Evolutionary conservation across 805 yeast species (phyloP), one percentile per base, ranked within the genome.

Genomic region (Alloascoidea hylecoeti): DNA sequence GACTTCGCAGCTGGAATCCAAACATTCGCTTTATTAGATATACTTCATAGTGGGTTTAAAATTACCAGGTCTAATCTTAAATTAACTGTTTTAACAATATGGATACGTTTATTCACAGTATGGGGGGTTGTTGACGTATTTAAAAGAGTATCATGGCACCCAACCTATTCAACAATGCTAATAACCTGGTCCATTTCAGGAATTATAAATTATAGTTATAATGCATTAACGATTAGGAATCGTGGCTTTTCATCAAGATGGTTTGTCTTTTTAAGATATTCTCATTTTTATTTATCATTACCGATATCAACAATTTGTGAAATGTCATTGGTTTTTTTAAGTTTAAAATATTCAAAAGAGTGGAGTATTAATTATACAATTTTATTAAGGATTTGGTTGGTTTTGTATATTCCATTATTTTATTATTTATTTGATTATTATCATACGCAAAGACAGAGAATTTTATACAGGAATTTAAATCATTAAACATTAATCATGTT

Each of bases 111-210:
- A 9, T 23, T 23, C n/a, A 67, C 65, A 13, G 76, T 88, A 51
- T 65, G 80, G 62, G 96, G 96, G 3, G 70, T 89, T 38, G 74
- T 85, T 57, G 73, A 73, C 38, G 55, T 66, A n/a, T 64, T 86
- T 45, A 96, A 96, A 5, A 51, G 70, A 15, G 69, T 83, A 0
- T 79, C 79, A 15, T 84, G 85, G 17, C 66, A 69, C 46, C 39
- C 47, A 46, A 66, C 65, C 45, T 88, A 79, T 56, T 57, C 76
- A 40, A 64, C 88, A 1, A 68, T 89, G 55, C 64, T 76, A 35
- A 47, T 75, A 34, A 86, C 96, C 9, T 92, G 98, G 98, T 74
- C 92, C n/a, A 49, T 83, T 39, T 84, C 97, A 14, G 98, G 92
- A 58, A 68, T 84, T 35, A 78, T 88, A 40, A 71, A 97, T 55